A percentile compares a stretch with the other conserved stretches of the same genome.
Conservation (phyloP, 352 stramenopile genomes). For the Blastocystis sp. region DNA sequence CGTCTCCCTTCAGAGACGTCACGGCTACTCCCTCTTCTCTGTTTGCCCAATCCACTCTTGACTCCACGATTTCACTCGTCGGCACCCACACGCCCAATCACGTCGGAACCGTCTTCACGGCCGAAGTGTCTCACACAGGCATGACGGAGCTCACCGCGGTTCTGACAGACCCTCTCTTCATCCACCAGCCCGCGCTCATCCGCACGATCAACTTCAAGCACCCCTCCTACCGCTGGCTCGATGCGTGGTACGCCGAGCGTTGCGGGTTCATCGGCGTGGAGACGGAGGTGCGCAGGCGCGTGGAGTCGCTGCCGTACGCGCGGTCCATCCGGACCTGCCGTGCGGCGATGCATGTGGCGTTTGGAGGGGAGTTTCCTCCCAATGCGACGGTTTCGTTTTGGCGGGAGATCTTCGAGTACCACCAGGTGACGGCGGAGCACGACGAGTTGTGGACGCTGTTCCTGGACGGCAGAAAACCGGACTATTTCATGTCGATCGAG, state of each 20-base stretch:
- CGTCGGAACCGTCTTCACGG: neutral
- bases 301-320: neutral
- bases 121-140: neutral
- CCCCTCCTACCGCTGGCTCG: neutral
- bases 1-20: neutral
- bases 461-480: neutral
- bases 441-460: constrained; percentile 38
- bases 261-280: neutral
- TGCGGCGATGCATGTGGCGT: neutral
- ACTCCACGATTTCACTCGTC: neutral
- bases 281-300: neutral
- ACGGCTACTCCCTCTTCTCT: neutral
- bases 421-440: neutral
- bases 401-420: neutral
- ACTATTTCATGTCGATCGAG: constrained; percentile 14
- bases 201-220: neutral
- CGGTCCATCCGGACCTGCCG: neutral
- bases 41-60: neutral
- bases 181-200: neutral
- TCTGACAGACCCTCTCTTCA: neutral
- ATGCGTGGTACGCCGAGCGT: neutral
- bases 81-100: neutral
- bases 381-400: constrained; percentile 19
- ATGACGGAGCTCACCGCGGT: neutral
- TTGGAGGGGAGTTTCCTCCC: neutral